Conservation (phyloP, 2,329 filamentous ascomycete genomes). For the Aspergillus vadensis region DNA sequence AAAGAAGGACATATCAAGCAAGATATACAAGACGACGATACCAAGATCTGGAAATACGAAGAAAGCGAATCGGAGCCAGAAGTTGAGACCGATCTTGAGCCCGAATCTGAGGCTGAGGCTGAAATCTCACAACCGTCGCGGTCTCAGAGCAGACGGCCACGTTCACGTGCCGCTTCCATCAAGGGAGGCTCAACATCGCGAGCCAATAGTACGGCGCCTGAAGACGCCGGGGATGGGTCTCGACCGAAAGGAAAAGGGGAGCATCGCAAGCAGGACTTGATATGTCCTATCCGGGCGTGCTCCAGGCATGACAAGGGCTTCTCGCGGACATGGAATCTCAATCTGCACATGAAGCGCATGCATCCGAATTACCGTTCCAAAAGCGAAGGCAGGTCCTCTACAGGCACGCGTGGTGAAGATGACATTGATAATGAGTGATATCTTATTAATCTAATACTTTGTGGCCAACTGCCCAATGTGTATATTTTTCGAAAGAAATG, state of each 20-base stretch:
- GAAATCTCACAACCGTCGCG: slow-evolving; percentile 9
- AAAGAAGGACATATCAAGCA: slow-evolving; percentile 40
- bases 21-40: slow-evolving; percentile 21
- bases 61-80: slow-evolving; percentile 34
- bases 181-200: slow-evolving; percentile 17
- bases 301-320: slow-evolving; percentile 35
- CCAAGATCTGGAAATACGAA: slow-evolving; percentile 30
- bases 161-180: slow-evolving; percentile 16
- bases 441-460: background rate
- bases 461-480: background rate
- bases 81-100: background rate
- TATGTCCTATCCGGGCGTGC: slow-evolving; percentile 37
- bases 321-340: slow-evolving; percentile 41
- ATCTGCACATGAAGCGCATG: slow-evolving; percentile 37
- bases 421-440: background rate
- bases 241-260: slow-evolving; percentile 26
- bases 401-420: background rate
- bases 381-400: slow-evolving; percentile 3
- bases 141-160: slow-evolving; percentile 1
- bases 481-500: background rate
- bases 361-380: slow-evolving; percentile 28
- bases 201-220: slow-evolving; percentile 13
- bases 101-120: background rate
- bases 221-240: slow-evolving; percentile 2
- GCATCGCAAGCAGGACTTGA: slow-evolving; percentile 30